These are phyloP conservation scores for Ochromonas danica DNA, from an alignment of 108 stramenopile species.

Conservation along the genomic window DNA sequence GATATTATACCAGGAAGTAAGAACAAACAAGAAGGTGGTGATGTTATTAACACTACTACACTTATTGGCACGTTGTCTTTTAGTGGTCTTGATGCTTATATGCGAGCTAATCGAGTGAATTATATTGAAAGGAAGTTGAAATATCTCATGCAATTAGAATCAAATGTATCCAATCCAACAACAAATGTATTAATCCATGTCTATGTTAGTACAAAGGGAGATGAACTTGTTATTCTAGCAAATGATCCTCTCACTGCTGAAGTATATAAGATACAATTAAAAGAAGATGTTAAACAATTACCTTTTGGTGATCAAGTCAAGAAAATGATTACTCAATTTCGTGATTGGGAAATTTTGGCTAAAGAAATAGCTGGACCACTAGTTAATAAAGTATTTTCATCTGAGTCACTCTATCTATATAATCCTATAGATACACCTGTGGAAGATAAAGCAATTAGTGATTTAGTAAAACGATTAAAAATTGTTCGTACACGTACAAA, in stretches of 20 bases:
- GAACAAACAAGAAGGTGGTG: too few relatives aligned
- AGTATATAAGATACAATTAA: not conserved
- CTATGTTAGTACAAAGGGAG: not conserved
- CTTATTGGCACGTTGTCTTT: not conserved
- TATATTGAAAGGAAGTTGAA: conserved; percentile 26
- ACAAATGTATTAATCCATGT: not conserved
- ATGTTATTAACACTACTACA: not conserved
- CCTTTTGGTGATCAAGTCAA: not conserved
- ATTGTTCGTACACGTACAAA: conserved; percentile 9
- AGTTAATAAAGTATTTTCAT: too few relatives aligned
- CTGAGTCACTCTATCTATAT: not conserved
- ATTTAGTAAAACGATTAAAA: conserved; percentile 7
- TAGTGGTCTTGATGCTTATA: conserved; percentile 4
- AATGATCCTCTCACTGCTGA: not conserved
- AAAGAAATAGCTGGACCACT: too few relatives aligned
- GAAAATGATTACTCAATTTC: not conserved
- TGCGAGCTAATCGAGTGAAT: not conserved
- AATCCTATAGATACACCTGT: conserved; percentile 26
- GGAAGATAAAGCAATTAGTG: conserved; percentile 26
- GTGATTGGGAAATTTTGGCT: too few relatives aligned
- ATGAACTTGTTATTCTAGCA: not conserved
- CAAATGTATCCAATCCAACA: not conserved
- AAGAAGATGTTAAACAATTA: not conserved
- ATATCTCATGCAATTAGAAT: conserved; percentile 22
- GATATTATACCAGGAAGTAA: too few relatives aligned